Base-by-base conservation (phyloP, 768 basidiomycete species). In the Solioccasus polychromus region DNA sequence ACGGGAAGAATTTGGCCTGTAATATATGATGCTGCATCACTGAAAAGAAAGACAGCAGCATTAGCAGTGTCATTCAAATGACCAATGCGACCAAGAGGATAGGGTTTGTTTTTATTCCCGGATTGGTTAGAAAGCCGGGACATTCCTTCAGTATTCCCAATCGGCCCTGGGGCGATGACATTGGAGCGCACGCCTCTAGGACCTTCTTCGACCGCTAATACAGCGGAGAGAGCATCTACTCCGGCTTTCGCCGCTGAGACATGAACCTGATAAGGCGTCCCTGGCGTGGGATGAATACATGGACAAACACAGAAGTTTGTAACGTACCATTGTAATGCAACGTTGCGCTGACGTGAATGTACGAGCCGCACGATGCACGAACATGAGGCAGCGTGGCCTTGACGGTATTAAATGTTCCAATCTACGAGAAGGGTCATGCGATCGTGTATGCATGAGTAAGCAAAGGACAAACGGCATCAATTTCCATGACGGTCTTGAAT, bases 181-280 rank as follows among this genome's bases (percentile, higher is more conserved):
- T 92, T 96, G 15, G 90, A 89, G 36, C 94, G 83, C 17, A 98
- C 82, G n/a, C 95, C 95, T 55, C 82, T 78, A 4, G 94, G 95
- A 1, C 94, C 95, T 69, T 95, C 93, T 68, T 98, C 94, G 11
- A 95, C 79, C 2, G 94, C 92, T 22, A 97, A 68, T 3, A 90
- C 92, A 2, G 77, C 75, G 44, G 88, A 90, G 5, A 93, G 72
- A 0, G 93, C 92, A 61, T 99, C 94, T 28, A 98, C 81, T 15
- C 78, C 95, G 0, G 95, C 93, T 66, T 98, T 99, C 19, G 94
- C 94, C 8, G 93, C 90, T 11, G 90, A 91, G 11, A 95, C 92
- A 58, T 97, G 95, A 8, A 81, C 91, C 68, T 97, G 94, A 64
- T 83, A 90, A 0, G 90, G 88, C 8, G 82, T 82, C 10, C 74